Evolutionary conservation across 441 rosid species (phyloP), one percentile per base, ranked within the genome.

Genomic region (Pelargonium fulgidum): DNA sequence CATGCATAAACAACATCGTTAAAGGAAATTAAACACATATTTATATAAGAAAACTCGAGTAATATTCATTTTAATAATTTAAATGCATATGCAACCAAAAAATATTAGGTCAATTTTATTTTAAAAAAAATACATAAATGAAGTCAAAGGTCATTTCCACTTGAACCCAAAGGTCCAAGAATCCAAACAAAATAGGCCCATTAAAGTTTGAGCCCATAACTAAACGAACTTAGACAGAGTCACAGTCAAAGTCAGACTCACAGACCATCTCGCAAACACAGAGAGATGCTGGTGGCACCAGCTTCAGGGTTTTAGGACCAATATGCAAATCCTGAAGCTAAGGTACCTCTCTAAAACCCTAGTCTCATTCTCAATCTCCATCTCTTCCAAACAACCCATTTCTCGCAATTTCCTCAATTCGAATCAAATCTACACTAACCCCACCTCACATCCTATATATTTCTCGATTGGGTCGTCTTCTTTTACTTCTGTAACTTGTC

Each of bases 381-480:
- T 50, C 16, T 52, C 59, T 4, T 52, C 59, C 7, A 52, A 19
- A 52, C 59, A 36, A 36, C 59, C 20, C 7, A 52, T 52, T 52
- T 14, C 20, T 52, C 17, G 8, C 59, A 52, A 36, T 52, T 52
- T 52, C 59, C 3, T 52, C 64, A 52, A 54, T 59, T 58, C 41
- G n/a, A 44, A 29, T 59, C 71, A 68, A 2, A 26, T 68, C 48
- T 65, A 9, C 66, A 12, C 41, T 52, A 68, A 13, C n/a, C 47
- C 72, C 47, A 19, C 50, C 20, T 52, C 69, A 9, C 44, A 39
- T 62, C 56, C 58, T 50, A 26, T 48, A 9, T 12, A 14, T 48
- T 44, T 61, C 61, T 63, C 81, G 11, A 16, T 54, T 44, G 33
- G 73, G 69, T 59, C 39, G 10, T 36, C 70, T 68, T 65, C 70